Base-by-base conservation (phyloP, 2,329 filamentous ascomycete species). In the Lachnellula suecica region DNA sequence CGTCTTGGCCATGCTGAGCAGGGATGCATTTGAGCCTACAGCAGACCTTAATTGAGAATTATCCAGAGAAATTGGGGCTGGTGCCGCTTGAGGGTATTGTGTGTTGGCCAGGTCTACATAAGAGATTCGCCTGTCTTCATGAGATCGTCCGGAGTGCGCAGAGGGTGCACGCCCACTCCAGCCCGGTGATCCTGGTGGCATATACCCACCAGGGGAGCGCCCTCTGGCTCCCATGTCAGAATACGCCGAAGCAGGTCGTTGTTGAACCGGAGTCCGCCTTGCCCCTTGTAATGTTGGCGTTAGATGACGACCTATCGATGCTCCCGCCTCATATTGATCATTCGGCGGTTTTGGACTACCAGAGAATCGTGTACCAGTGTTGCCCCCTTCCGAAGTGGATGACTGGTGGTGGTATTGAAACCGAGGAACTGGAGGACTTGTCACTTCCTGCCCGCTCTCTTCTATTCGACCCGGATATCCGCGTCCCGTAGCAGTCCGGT, bases 1-100 rank as follows among this genome's bases (percentile, higher is more conserved):
- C 2, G 94, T 99, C 73, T 97, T 92, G 67, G 93, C 89, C 29
- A 90, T 87, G 65, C 91, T 92, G 25, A 99, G 81, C 11, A 99
- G 79, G 19, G 92, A 96, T 3, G 93, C 93, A 73, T 96, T 96
- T 66, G 84, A 88, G 41, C 94, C 94, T 22, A 99, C 85, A 15
- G 83, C 85, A 51, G 80, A 84, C 54, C 90, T 87, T 44, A 99
- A 75, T 57, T 88, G 81, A 10, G 88, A 84, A 67, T 97, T 97
- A 70, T 95, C 89, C 54, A 96, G 78, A 20, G 66, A 63, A 19
- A 68, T 65, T 17, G 63, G 56, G 38, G 62, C 59, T 41, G 68
- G 68, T 22, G 66, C 59, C 11, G 64, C 58, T 58, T 71, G 67
- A 34, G 68, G 67, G 50, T 72, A 71, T n/a, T 67, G 66, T 17